Conservation (phyloP, 768 basidiomycete species). For the Tylopilus sp. region DNA sequence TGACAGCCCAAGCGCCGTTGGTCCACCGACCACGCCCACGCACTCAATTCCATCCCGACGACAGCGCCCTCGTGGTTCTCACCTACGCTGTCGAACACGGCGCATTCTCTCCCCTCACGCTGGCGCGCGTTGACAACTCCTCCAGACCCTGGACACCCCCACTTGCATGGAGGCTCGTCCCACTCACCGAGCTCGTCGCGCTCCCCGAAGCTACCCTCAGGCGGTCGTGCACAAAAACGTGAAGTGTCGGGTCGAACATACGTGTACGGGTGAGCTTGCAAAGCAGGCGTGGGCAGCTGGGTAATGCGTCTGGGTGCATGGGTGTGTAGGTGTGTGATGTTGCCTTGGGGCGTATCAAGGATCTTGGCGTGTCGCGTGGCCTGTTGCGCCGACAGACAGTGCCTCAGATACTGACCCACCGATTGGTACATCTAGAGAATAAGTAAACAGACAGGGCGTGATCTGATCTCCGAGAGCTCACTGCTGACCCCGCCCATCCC, state of each 20-base stretch:
- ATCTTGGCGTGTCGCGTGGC: constrained; percentile 46
- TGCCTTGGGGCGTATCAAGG: constrained; percentile 46
- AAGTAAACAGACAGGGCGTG: too few species aligned
- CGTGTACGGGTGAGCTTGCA: constrained; percentile 45
- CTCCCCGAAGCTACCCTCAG: constrained; percentile 39
- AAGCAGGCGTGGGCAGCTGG: constrained; percentile 40
- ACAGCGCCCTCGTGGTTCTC: constrained; percentile 67
- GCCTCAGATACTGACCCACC: too few species aligned
- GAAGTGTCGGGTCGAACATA: constrained; percentile 49
- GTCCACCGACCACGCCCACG: too few species aligned
- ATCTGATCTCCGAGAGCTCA: too few species aligned
- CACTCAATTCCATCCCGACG: constrained; percentile 72
- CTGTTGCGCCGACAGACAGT: neutral
- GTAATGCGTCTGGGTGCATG: constrained; percentile 56
- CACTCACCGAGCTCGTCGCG: constrained; percentile 50
- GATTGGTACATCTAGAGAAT: too few species aligned
- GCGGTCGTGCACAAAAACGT: constrained; percentile 59
- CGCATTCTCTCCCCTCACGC: constrained; percentile 34
- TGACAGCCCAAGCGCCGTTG: too few species aligned
- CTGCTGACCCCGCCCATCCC: too few species aligned
- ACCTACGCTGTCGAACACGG: constrained; percentile 79
- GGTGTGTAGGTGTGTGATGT: constrained; percentile 77
- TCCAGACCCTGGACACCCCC: constrained; percentile 15
- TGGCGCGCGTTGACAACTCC: neutral
- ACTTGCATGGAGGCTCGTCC: constrained; percentile 69